phyloP scores from a whole-genome alignment of 768 basidiomycete genomes.

The Mycena sanguinolenta region DNA sequence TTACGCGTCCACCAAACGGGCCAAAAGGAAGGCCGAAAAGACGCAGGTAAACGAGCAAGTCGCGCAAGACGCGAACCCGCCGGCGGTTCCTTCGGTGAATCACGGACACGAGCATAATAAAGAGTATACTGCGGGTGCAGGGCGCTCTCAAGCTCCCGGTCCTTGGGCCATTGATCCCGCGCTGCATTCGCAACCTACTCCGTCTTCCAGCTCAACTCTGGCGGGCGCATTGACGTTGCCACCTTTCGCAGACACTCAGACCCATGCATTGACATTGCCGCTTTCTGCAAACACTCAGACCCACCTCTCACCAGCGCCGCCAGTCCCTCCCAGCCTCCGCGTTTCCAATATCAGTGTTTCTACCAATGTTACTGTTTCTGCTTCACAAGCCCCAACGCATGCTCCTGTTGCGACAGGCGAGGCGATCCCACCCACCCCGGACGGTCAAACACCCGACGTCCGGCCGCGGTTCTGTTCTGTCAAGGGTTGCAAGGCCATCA shows the following conservation, averaged over 20 bases:
- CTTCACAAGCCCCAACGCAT: background rate
- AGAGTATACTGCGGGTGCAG: background rate
- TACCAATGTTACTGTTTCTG: background rate
- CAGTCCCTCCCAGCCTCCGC: background rate
- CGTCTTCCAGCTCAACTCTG: conserved; percentile 57
- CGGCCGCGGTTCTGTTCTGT: conserved; percentile 62
- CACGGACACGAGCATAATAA: conserved; percentile 3
- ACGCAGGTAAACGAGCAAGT: conserved; percentile 43
- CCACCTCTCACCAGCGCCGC: background rate
- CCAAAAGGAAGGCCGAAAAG: conserved; percentile 66
- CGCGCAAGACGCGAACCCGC: conserved; percentile 5
- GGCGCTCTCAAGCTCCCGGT: background rate
- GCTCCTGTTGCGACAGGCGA: background rate
- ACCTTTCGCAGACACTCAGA: background rate
- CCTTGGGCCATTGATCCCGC: conserved; percentile 31
- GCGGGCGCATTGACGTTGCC: conserved; percentile 61
- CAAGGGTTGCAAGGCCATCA: conserved; percentile 65
- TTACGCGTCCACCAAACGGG: conserved; percentile 65
- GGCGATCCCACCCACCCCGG: background rate
- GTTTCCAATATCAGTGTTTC: background rate
- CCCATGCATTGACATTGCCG: conserved; percentile 48
- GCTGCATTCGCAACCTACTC: conserved; percentile 48
- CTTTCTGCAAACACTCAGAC: background rate
- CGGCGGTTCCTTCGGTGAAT: background rate
- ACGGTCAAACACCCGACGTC: background rate